Conservation (phyloP, 345 rosid species). For the Eutrema japonicum region DNA sequence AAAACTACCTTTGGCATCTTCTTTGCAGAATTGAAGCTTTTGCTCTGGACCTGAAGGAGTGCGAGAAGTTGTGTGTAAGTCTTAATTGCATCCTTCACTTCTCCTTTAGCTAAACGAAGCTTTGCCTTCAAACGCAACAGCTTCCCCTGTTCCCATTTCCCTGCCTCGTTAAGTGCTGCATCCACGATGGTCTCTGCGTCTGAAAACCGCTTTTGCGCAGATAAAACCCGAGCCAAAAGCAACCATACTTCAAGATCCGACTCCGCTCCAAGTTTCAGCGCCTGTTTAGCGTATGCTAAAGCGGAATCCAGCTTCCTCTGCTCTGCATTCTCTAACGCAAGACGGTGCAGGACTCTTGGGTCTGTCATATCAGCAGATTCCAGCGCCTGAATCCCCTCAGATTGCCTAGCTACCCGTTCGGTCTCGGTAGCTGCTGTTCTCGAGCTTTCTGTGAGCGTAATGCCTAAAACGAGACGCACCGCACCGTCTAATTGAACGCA, state of each 20-base stretch:
- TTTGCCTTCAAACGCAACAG: constrained; percentile 77
- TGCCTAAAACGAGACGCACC: constrained; percentile 56
- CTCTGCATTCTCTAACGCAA: constrained; percentile 71
- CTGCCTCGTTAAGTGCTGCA: constrained; percentile 74
- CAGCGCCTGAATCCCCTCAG: constrained; percentile 66
- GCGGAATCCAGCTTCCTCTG: constrained; percentile 78
- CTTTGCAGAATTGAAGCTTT: constrained; percentile 53
- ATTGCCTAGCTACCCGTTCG: constrained; percentile 55
- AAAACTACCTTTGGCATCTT: constrained; percentile 54
- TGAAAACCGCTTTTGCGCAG: constrained; percentile 63
- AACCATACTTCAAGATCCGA: constrained; percentile 68
- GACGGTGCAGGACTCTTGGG: constrained; percentile 59
- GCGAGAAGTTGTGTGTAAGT: constrained; percentile 78
- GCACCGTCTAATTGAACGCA: constrained; percentile 59
- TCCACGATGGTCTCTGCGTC: constrained; percentile 64
- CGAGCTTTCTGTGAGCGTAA: constrained; percentile 59
- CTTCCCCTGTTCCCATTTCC: constrained; percentile 84
- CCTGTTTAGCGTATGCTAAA: constrained; percentile 50
- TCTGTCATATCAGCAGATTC: constrained; percentile 60
- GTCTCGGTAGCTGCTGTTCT: constrained; percentile 52
- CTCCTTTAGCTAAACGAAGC: constrained; percentile 72
- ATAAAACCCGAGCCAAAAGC: constrained; percentile 72
- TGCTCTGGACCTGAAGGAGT: constrained; percentile 71
- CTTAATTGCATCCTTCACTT: constrained; percentile 54
- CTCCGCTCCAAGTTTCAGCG: constrained; percentile 63